phyloP scores from a whole-genome alignment of 768 basidiomycete genomes.

The Cubamyces lactineus region DNA sequence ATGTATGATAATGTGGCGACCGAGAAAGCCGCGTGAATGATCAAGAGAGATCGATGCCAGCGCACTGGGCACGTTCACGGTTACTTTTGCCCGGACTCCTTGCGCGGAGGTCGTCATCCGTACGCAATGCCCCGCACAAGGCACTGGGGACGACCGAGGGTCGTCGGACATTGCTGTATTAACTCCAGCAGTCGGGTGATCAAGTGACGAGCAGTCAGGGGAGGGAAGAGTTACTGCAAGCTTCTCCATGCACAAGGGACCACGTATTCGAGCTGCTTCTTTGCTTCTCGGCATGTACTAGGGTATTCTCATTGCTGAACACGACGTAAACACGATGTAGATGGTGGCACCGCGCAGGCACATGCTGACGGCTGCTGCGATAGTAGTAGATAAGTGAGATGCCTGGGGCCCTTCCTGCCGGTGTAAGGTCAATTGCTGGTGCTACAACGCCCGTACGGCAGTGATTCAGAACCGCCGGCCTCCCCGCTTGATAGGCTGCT shows the following conservation, averaged over 20 bases:
- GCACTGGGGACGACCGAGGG: background rate
- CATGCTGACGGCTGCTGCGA: constrained; percentile 1
- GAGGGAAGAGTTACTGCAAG: constrained; percentile 2
- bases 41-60: constrained; percentile 4
- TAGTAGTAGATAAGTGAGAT: constrained; percentile 1
- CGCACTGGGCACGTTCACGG: background rate
- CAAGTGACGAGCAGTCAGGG: constrained; percentile 19
- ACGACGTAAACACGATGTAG: constrained; percentile 23
- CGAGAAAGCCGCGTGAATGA: background rate
- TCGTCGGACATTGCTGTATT: constrained; percentile 16
- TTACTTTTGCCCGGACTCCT: background rate
- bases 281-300: constrained; percentile 14
- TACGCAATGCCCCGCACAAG: background rate
- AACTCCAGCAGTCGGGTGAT: constrained; percentile 11
- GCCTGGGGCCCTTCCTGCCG: constrained; percentile 4
- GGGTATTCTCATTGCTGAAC: constrained; percentile 14
- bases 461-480: constrained; percentile 67
- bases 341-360: constrained; percentile 8
- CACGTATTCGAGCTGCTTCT: constrained; percentile 11
- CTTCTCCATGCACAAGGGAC: constrained; percentile 12
- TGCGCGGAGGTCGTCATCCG: background rate
- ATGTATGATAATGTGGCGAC: background rate
- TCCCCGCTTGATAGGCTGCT: constrained; percentile 77
- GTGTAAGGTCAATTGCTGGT: constrained; percentile 3
- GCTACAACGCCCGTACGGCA: background rate